phyloP scores from a whole-genome alignment of 768 basidiomycete species.

The Lactarius sp. region DNA sequence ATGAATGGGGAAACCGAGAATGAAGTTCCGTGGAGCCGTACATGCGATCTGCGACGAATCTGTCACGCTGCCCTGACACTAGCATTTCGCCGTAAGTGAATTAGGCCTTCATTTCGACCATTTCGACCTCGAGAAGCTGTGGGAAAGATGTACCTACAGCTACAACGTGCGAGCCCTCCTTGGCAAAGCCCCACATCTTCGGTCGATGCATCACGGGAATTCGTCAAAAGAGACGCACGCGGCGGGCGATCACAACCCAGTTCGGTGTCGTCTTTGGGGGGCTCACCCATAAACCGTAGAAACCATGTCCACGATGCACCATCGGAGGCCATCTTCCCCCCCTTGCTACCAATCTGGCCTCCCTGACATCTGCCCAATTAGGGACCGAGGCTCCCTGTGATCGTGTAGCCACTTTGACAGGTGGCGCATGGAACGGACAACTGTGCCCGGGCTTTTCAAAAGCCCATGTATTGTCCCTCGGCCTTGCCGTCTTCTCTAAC shows the following conservation, averaged over 20 bases:
- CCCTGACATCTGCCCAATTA: neutral
- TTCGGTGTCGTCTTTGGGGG: neutral
- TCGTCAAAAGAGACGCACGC: conserved; percentile 36
- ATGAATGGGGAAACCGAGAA: conserved; percentile 23
- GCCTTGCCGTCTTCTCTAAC: neutral
- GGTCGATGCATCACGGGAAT: conserved; percentile 24
- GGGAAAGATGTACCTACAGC: conserved; percentile 37
- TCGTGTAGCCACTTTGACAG: conserved; percentile 43
- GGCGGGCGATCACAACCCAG: conserved; percentile 30
- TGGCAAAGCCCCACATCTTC: neutral
- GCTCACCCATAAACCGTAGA: conserved; percentile 27
- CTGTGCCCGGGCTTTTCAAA: conserved; percentile 45
- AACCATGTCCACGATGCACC: conserved; percentile 42
- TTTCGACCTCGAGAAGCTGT: conserved; percentile 42
- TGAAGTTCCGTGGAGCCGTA: conserved; percentile 31
- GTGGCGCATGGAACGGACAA: conserved; percentile 41
- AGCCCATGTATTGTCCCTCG: conserved; percentile 17
- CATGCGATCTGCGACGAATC: conserved; percentile 35
- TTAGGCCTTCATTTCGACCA: conserved; percentile 36
- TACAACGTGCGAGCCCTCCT: conserved; percentile 34
- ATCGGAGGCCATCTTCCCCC: neutral
- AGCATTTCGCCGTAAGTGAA: conserved; percentile 30
- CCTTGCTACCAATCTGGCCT: neutral
- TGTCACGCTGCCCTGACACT: conserved; percentile 37
- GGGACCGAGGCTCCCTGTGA: conserved; percentile 41